Base-by-base conservation (phyloP, 2,329 filamentous ascomycete species). In the Dothistroma pini region DNA sequence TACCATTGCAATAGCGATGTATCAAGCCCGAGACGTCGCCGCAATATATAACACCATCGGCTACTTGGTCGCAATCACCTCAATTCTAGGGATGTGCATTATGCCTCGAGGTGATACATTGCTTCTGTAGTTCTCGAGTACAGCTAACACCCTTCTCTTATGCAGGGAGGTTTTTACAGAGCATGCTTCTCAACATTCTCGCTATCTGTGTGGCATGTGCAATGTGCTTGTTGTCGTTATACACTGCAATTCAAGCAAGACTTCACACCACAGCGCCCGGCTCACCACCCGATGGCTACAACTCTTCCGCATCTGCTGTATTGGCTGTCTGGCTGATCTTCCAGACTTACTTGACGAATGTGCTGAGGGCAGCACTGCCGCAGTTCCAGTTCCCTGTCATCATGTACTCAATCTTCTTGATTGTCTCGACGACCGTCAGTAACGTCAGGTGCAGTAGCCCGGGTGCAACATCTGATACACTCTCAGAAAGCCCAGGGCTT, bases 221-320 rank as follows among this genome's bases (percentile, higher is more conserved):
- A n/a, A 69, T 89, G 10, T 77, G 74, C 48, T 62, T 91, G 63
- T 76, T 92, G 10, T 83, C 85, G 59, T 77, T 89, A 35, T 91
- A 84, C 79, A 85, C 81, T 47, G 80, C 80, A n/a, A 78, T 89
- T 34, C 79, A 87, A 71, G 89, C 89, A 8, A 82, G 89, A 48
- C 65, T 81, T 49, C 79, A 89, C 66, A 89, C 86, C 0, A 78
- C 64, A 41, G 59, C 65, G 31, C 68, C 71, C 25, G 72, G 64
- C 44, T 63, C 61, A 22, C 63, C 66, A 56, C 71, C 69, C 7
- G 67, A 66, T n/a, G 63, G 49, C 4, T 92, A 91, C 76, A 91
- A 90, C 70, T 85, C 88, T 1, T 89, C 87, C n/a, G 87, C 89
- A 54, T 84, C 86, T 1, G 88, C 83, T 0, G 88, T 92, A 0